phyloP scores from a whole-genome alignment of 140 eudicot species.

The Senecio squalidus region DNA sequence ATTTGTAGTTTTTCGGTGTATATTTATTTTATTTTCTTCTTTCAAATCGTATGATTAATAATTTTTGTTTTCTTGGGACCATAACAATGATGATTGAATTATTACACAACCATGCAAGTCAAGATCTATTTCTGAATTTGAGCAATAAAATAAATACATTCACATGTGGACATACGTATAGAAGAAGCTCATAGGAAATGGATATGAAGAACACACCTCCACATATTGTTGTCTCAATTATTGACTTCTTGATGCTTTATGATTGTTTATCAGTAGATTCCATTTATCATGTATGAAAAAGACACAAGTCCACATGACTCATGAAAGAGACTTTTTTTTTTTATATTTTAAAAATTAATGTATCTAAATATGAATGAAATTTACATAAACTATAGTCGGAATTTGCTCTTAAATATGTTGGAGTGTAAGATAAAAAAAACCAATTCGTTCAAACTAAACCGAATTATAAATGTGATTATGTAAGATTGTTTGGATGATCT shows the following conservation, averaged over 20 bases:
- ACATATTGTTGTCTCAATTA: constrained; percentile 21
- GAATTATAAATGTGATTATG: too few species aligned
- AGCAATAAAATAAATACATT: constrained; percentile 18
- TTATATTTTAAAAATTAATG: too few species aligned
- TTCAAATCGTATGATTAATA: constrained; percentile 10
- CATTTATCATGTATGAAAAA: constrained; percentile 12
- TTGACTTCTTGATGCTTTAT: constrained; percentile 5
- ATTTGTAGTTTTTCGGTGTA: not conserved
- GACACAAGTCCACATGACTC: not conserved
- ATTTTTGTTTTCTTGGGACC: constrained; percentile 17
- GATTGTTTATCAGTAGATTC: constrained; percentile 9
- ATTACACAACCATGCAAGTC: constrained; percentile 24
- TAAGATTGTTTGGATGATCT: too few species aligned
- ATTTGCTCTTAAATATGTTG: too few species aligned
- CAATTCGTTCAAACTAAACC: too few species aligned
- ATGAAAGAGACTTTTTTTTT: too few species aligned
- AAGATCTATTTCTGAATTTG: constrained; percentile 24
- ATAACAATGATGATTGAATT: constrained; percentile 19
- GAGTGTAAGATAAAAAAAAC: too few species aligned
- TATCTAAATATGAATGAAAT: too few species aligned
- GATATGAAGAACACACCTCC: constrained; percentile 22
- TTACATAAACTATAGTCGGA: too few species aligned
- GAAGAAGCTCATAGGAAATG: constrained; percentile 11
- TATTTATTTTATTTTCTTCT: not conserved
- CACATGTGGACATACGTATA: constrained; percentile 25